Evolutionary conservation across 768 basidiomycete species (phyloP), one percentile per base, ranked within the genome.

Genomic region (Gautieria morchelliformis): DNA sequence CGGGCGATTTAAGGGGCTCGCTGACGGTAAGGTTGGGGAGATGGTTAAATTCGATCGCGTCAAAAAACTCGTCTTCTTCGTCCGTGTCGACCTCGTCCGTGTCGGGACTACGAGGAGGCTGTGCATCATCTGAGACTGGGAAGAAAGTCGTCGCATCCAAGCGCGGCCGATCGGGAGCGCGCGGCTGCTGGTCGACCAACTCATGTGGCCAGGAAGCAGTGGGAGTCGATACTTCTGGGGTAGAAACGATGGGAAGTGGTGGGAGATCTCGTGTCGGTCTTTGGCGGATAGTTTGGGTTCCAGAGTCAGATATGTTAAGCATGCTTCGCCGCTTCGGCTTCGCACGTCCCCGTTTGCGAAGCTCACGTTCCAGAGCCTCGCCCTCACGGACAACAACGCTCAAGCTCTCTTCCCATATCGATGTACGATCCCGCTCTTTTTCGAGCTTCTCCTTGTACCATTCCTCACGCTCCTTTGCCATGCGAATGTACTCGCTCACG

Each of bases 1-100:
- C 66, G 54, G 64, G 65, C 24, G 65, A 70, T 59, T 62, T 74
- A n/a, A 91, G 75, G 12, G 79, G 75, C 27, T 84, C 77, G 50
- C 82, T 78, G 17, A 94, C 77, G 27, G 87, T 71, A 15, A 94
- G 74, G 64, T 87, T 89, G 5, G 89, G 88, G 0, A 94, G 71
- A 42, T 76, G 82, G 48, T 87, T 86, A 15, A 83, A 70, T 66
- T 97, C 94, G 64, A 97, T 93, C 32, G 95, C 94, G 68, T 97
- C 95, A 66, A 95, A 97, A 70, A 97, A 97, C 69, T 98, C 93
- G 70, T 97, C 95, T 65, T 93, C 88, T 44, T 90, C 88, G 63
- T 89, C 87, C 1, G 85, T 87, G 55, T 79, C 79, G 20, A 64
- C 63, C 1, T 53, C 47, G 1, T 67, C 71, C 1, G 70, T 71